These are phyloP conservation scores for Spiromyces aspiralis DNA, from an alignment of 371 early-diverging fungal genomes.

Conservation along the genomic window DNA sequence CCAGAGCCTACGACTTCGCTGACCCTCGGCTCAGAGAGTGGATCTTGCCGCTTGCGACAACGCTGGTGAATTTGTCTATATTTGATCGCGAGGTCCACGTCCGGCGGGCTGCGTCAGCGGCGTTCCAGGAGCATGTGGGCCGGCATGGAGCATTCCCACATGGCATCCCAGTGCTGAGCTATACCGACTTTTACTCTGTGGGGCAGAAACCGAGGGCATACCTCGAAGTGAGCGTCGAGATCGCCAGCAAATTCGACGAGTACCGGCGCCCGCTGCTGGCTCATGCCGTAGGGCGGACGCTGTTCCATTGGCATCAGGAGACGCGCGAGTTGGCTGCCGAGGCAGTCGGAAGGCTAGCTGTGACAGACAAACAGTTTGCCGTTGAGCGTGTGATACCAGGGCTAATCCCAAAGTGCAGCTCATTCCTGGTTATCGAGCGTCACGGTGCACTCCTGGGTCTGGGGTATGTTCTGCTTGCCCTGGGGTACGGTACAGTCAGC, in stretches of 20 bases:
- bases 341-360: not conserved
- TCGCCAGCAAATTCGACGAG: not conserved
- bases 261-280: not conserved
- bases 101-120: slow-evolving; percentile 88
- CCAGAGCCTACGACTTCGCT: slow-evolving; percentile 54
- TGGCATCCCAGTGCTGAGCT: slow-evolving; percentile 78
- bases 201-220: slow-evolving; percentile 31
- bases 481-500: not conserved
- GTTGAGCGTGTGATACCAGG: not conserved
- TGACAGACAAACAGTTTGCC: not conserved
- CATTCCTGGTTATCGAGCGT: not conserved
- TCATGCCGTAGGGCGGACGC: not conserved
- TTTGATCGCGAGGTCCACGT: slow-evolving; percentile 91
- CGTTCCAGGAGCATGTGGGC: slow-evolving; percentile 95
- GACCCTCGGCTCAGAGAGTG: not conserved
- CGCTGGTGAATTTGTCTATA: slow-evolving; percentile 57
- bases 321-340: not conserved
- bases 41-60: slow-evolving; percentile 36
- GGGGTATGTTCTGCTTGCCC: not conserved
- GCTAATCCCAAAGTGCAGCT: not conserved
- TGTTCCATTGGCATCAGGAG: not conserved
- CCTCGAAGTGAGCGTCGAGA: not conserved
- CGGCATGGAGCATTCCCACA: slow-evolving; percentile 69
- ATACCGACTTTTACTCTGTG: slow-evolving; percentile 80
- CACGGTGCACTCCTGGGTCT: not conserved